Base-by-base conservation (phyloP, 2,329 filamentous ascomycete species). In the Simplicillium aogashimaense region DNA sequence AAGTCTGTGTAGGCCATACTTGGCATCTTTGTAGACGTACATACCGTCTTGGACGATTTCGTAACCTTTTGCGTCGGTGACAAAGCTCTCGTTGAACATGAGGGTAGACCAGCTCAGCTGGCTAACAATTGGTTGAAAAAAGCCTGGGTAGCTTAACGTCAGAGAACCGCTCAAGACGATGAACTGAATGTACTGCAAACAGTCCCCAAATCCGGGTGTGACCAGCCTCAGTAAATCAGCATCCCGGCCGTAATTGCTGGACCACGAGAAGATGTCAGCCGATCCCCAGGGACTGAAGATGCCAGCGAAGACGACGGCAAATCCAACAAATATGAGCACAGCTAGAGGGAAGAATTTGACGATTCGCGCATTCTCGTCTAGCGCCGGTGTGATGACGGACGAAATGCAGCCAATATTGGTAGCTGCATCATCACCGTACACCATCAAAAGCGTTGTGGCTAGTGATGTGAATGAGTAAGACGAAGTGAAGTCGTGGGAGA, bases 201-300 rank as follows among this genome's bases (percentile, higher is more conserved):
- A 98, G 57, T 98, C 92, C 7, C 87, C 88, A 57, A 98, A 97
- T 1, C 92, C 92, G 5, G 92, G 92, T 0, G 92, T 98, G 29
- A 98, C 87, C 36, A 98, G 70, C 41, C 92, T 81, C 40, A 98
- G 70, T 48, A 95, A 69, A 63, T 98, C 92, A 45, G 86, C 85
- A 52, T 98, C 92, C 50, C 90, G 80, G 29, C 92, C 92, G 57
- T 94, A 97, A 57, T 98, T 98, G 55, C 87, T 94, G n/a, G 87
- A 88, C 88, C 90, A 98, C 49, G 86, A 81, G 58, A 97, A 97
- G 15, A 90, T 72, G 56, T 98, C 85, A 7, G 78, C 78, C 2
- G 87, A 86, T 15, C 92, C 92, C 90, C 92, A 98, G 0, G 92
- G 92, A 54, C 89, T 95, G 56, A 80, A 90, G 30, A 94, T 86